These are phyloP conservation scores for Physcia stellaris DNA, from an alignment of 495 filamentous ascomycete species.

Conservation along the genomic window DNA sequence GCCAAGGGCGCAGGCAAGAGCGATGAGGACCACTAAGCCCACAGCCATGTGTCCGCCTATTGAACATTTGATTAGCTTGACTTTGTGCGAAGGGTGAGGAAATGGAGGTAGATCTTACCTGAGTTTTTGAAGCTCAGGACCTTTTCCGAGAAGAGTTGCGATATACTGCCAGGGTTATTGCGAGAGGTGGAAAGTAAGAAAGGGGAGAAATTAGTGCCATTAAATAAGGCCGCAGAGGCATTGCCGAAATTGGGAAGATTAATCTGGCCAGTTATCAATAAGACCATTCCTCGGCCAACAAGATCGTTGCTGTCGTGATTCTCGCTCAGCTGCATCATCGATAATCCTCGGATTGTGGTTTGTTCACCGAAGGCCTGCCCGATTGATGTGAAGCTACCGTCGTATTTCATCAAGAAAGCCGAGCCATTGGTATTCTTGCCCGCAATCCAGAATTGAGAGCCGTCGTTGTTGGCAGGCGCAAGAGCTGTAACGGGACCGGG, in stretches of 20 bases:
- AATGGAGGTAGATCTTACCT: constrained; percentile 34
- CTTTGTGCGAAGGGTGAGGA: neutral
- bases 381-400: constrained; percentile 45
- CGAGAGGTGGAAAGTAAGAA: constrained; percentile 62
- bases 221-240: constrained; percentile 76
- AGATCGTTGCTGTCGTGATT: constrained; percentile 50
- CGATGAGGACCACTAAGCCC: constrained; percentile 82
- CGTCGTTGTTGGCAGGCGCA: constrained; percentile 51
- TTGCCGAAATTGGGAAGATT: constrained; percentile 62
- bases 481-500: constrained; percentile 71
- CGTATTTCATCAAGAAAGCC: constrained; percentile 66
- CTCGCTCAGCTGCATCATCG: constrained; percentile 57
- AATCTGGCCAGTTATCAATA: constrained; percentile 76
- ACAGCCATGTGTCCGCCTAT: constrained; percentile 50
- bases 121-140: constrained; percentile 45
- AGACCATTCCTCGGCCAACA: constrained; percentile 48
- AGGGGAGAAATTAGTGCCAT: constrained; percentile 63
- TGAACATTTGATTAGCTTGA: constrained; percentile 3
- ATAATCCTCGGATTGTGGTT: constrained; percentile 61
- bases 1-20: constrained; percentile 77
- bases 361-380: constrained; percentile 42
- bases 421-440: constrained; percentile 53
- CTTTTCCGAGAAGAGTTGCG: constrained; percentile 64
- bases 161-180: constrained; percentile 57
- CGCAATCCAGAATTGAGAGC: constrained; percentile 64